A percentile compares a stretch with the other conserved stretches of the same genome.
Conservation (phyloP, 1,139 yeast genomes). For the Debaryomyces singareniensis region DNA sequence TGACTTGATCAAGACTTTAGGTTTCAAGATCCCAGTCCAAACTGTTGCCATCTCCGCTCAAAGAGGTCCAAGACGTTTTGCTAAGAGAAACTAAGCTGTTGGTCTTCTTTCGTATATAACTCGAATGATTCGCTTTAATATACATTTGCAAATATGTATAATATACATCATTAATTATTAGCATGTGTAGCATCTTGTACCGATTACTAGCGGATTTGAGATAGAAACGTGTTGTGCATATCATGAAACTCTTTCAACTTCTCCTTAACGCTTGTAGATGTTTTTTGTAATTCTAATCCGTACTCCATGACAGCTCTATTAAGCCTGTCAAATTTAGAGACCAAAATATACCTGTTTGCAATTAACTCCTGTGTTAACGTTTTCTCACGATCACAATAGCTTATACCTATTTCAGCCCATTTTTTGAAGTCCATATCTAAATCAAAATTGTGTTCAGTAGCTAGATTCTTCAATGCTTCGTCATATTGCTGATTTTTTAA, state of each 20-base stretch:
- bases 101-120: conserved; percentile 1
- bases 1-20: conserved; percentile 91
- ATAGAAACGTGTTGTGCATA: conserved; percentile 2
- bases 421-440: conserved; percentile 3
- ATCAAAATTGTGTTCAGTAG: neutral
- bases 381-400: conserved; percentile 5
- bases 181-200: neutral
- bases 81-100: conserved; percentile 74
- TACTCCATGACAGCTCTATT: conserved; percentile 25
- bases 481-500: conserved; percentile 1
- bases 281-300: conserved; percentile 12
- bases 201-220: conserved; percentile 1
- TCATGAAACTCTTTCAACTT: conserved; percentile 2
- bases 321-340: conserved; percentile 23
- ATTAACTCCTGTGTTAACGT: conserved; percentile 24
- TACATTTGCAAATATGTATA: conserved; percentile 1
- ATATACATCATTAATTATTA: conserved; percentile 2
- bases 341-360: conserved; percentile 28
- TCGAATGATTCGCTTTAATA: neutral
- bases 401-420: conserved; percentile 4
- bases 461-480: conserved; percentile 1
- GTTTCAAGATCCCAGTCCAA: conserved; percentile 91
- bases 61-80: conserved; percentile 92
- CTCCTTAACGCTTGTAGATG: conserved; percentile 1
- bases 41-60: conserved; percentile 90